Evolutionary conservation across 2,329 filamentous ascomycete species (phyloP).

Genomic region (Trichoderma lentiforme): DNA sequence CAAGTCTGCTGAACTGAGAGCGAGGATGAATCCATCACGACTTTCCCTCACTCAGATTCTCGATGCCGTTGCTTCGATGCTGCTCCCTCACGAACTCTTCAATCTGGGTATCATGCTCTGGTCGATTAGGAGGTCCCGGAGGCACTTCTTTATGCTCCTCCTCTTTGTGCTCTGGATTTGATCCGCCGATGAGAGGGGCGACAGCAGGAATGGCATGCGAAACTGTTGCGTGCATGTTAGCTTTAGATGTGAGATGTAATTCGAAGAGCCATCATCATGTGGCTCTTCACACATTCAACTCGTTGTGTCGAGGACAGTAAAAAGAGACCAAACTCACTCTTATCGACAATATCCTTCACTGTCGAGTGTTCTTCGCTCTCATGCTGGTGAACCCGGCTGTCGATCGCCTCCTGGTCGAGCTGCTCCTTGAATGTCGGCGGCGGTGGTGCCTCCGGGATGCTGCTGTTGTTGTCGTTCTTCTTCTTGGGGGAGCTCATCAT

Average conservation of each 20-base stretch:
- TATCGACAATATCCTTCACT: not conserved
- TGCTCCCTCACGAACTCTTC: constrained; percentile 53
- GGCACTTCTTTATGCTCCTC: constrained; percentile 21
- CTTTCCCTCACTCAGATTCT: not conserved
- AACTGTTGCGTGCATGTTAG: constrained; percentile 29
- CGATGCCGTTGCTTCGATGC: constrained; percentile 40
- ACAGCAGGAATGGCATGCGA: constrained; percentile 44
- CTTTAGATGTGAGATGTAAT: not conserved
- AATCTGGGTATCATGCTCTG: constrained; percentile 46
- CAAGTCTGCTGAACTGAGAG: not conserved
- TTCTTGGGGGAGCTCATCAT: constrained; percentile 2
- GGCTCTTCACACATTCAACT: not conserved
- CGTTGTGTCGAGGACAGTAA: not conserved
- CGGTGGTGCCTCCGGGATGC: not conserved
- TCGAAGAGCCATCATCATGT: not conserved
- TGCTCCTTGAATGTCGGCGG: constrained; percentile 41
- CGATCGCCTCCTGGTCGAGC: constrained; percentile 41
- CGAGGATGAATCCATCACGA: not conserved
- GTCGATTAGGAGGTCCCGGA: constrained; percentile 41
- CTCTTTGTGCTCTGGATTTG: constrained; percentile 28
- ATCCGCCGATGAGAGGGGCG: constrained; percentile 39
- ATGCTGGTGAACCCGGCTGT: constrained; percentile 24
- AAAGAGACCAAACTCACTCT: not conserved
- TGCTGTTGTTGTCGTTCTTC: not conserved
- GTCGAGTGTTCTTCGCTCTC: not conserved